These are phyloP conservation scores for Leishmania tropica DNA, from an alignment of 208 protist species.

Conservation along the genomic window DNA sequence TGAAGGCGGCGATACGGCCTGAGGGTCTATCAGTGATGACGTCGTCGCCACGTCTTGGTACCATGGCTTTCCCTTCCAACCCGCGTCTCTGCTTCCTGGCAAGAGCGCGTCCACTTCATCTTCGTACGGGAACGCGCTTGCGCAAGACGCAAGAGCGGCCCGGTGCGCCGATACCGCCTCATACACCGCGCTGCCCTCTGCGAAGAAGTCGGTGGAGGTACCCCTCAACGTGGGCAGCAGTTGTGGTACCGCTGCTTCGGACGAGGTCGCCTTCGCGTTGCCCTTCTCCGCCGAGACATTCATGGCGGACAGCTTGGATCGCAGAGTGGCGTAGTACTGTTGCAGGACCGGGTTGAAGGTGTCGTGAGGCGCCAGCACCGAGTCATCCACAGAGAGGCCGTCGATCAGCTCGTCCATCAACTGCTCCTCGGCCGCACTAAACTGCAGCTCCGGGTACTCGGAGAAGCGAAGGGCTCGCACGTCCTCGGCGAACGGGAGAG, in stretches of 20 bases:
- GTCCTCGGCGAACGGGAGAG: slow-evolving; percentile 90
- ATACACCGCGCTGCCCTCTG: slow-evolving; percentile 36
- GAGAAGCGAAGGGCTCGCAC: slow-evolving; percentile 75
- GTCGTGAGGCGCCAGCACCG: slow-evolving; percentile 63
- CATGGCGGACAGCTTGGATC: slow-evolving; percentile 30
- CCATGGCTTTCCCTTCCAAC: slow-evolving; percentile 1
- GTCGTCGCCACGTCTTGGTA: slow-evolving; percentile 1
- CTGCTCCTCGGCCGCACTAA: slow-evolving; percentile 48
- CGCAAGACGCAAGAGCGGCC: slow-evolving; percentile 36
- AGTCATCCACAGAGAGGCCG: slow-evolving; percentile 60
- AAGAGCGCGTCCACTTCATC: slow-evolving; percentile 11
- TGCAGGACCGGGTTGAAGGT: slow-evolving; percentile 90
- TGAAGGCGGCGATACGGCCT: neutral
- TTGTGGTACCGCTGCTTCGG: slow-evolving; percentile 6
- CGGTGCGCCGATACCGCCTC: slow-evolving; percentile 16
- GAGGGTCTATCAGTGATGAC: neutral
- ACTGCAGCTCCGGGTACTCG: slow-evolving; percentile 40
- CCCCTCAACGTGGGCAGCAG: slow-evolving; percentile 35
- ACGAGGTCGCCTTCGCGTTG: neutral
- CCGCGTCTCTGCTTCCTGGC: neutral
- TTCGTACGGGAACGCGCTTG: slow-evolving; percentile 49
- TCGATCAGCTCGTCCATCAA: slow-evolving; percentile 73
- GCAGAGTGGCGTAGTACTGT: slow-evolving; percentile 84
- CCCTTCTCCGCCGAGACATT: neutral
- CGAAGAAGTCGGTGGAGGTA: slow-evolving; percentile 48